These are phyloP conservation scores for Seminavis robusta DNA, from an alignment of 108 stramenopile genomes.

Conservation along the genomic window DNA sequence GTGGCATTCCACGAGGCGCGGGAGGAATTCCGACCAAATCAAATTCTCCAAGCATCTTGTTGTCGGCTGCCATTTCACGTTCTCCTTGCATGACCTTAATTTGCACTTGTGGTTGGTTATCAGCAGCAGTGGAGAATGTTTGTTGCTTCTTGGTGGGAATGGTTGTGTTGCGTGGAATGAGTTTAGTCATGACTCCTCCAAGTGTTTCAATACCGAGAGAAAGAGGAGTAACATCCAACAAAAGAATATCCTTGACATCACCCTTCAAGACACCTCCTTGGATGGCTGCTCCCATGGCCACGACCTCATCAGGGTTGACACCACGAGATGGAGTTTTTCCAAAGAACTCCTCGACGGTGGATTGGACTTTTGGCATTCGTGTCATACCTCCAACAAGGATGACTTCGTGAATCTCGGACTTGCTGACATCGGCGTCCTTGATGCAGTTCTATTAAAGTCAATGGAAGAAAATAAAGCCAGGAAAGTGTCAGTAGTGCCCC, in stretches of 20 bases:
- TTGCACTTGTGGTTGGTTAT: conserved; percentile 94
- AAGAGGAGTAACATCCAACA: conserved; percentile 98
- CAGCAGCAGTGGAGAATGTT: conserved; percentile 98
- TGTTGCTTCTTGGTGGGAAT: conserved; percentile 99
- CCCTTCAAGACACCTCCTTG: conserved; percentile 99
- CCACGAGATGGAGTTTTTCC: conserved; percentile 86
- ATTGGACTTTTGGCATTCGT: conserved; percentile 99
- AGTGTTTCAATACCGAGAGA: conserved; percentile 99
- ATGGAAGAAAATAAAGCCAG: not conserved
- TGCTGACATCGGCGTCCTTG: conserved; percentile 92
- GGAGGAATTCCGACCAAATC: conserved; percentile 99
- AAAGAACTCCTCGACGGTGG: conserved; percentile 96
- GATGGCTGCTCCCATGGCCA: conserved; percentile 99
- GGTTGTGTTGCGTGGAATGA: conserved; percentile 99
- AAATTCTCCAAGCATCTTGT: conserved; percentile 98
- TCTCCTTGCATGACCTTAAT: conserved; percentile 99
- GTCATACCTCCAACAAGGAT: conserved; percentile 99
- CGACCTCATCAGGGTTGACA: conserved; percentile 99
- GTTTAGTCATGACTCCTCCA: conserved; percentile 99
- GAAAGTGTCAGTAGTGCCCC: conserved; percentile 1
- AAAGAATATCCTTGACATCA: conserved; percentile 98
- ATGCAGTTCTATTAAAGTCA: conserved; percentile 85
- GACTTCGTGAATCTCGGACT: conserved; percentile 94
- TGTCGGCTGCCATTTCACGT: conserved; percentile 99
- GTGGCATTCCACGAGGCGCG: conserved; percentile 98